Evolutionary conservation across 2,329 filamentous ascomycete species (phyloP), one percentile per base, ranked within the genome.

Genomic region (Niveomyces coronatus): DNA sequence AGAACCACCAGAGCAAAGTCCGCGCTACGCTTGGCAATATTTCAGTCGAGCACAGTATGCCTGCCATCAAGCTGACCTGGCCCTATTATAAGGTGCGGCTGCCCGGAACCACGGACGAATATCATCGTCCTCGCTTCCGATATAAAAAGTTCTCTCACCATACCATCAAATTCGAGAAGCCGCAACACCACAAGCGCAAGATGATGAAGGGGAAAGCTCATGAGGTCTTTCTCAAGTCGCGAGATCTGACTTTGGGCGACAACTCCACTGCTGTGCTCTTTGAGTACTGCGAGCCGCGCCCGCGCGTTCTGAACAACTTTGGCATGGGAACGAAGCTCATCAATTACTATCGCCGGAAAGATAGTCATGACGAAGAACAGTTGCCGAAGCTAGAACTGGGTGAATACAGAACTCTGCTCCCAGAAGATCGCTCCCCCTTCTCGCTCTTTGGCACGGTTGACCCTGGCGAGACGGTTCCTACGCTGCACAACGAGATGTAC

Each of bases 271-370:
- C 86, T 15, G 72, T 95, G 5, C 72, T 98, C 11, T 81, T 96
- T 23, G 91, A 98, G 60, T 98, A 98, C 57, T 93, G 86, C 8
- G 91, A 98, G 60, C 87, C 95, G 52, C 82, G 86, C 45, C 91
- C 91, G 1, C 83, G 82, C 9, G 86, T 94, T 43, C 67, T 98
- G 44, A 95, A 89, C 30, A 95, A 94, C 54, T 94, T 95, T 52
- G 91, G 89, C 47, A 98, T 98, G 91, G 88, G 88, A 37, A 94
- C 82, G 57, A 83, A 87, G 37, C 74, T 98, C 42, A 86, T 96
- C 66, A 96, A 98, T 59, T 98, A 96, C 60, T 95, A 95, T 56
- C 83, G 88, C 42, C 86, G 86, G 52, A 83, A 86, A 54, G 75
- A 74, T 28, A 68, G 71, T 29, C 73, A 72, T 23, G 85, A 93